These are phyloP conservation scores for Herpotrichia juniperi DNA, from an alignment of 2,329 filamentous ascomycete genomes.

Conservation along the genomic window DNA sequence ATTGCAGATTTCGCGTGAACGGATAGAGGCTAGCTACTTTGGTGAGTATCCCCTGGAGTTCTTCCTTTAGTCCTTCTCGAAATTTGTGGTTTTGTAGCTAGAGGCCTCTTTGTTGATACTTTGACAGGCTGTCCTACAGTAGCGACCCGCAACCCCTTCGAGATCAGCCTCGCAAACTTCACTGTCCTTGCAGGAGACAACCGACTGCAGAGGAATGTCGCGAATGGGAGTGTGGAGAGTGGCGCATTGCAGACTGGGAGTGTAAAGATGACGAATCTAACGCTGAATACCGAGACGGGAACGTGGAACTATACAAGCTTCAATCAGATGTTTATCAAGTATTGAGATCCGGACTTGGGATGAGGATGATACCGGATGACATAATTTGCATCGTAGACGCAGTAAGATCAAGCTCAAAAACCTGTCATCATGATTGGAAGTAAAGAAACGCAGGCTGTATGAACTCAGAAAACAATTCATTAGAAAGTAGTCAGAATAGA, in stretches of 20 bases:
- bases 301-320: conserved; percentile 23
- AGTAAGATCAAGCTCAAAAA: no score
- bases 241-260: conserved; percentile 57
- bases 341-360: conserved; percentile 22
- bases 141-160: conserved; percentile 63
- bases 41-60: conserved; percentile 46
- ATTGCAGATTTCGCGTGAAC: conserved; percentile 60
- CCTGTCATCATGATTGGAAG: no score
- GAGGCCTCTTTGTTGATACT: no score
- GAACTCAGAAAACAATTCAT: no score
- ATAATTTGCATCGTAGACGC: no score
- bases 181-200: conserved; percentile 68
- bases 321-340: conserved; percentile 33
- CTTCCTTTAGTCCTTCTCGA: neutral
- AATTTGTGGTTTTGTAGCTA: neutral
- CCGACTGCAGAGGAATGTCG: conserved; percentile 55
- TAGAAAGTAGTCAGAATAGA: no score
- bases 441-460: no score
- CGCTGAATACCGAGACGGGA: conserved; percentile 23
- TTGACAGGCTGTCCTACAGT: conserved; percentile 57
- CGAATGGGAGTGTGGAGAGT: conserved; percentile 56
- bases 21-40: conserved; percentile 67
- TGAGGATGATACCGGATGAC: conserved; percentile 15
- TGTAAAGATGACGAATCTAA: conserved; percentile 27
- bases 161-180: conserved; percentile 72